phyloP scores from a whole-genome alignment of 306 rosid genomes.

The Dalbergia cochinchinensis region DNA sequence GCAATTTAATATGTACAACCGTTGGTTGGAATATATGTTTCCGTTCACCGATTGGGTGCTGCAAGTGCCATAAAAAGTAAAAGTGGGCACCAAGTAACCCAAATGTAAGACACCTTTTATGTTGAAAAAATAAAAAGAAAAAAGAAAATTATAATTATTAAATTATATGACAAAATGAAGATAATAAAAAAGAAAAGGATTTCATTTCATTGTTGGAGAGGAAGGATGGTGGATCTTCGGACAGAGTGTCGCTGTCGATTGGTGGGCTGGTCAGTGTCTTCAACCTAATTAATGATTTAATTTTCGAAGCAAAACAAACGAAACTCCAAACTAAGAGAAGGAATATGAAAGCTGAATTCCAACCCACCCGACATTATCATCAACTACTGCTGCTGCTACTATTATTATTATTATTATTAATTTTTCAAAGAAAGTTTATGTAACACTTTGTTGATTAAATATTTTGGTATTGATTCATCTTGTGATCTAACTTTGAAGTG shows the following conservation, averaged over 20 bases:
- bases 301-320: neutral
- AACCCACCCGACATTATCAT: slow-evolving; percentile 46
- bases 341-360: slow-evolving; percentile 42
- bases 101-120: neutral
- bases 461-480: no score
- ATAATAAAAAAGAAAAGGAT: neutral
- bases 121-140: neutral
- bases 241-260: slow-evolving; percentile 58
- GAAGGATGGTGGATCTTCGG: slow-evolving; percentile 33
- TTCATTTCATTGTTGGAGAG: neutral
- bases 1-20: neutral
- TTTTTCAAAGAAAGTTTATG: no score
- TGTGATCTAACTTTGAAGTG: no score
- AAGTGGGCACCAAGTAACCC: slow-evolving; percentile 28
- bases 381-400: neutral
- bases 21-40: slow-evolving; percentile 34
- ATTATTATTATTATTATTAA: neutral
- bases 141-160: neutral
- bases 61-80: slow-evolving; percentile 1
- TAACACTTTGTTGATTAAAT: no score
- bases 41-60: neutral
- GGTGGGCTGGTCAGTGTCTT: slow-evolving; percentile 56
- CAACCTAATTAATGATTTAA: slow-evolving; percentile 49
- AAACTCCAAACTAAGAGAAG: neutral
- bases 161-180: neutral